Percentiles rank a stretch among this genome's conserved stretches.
These are phyloP conservation scores for Zymoseptoria tritici DNA, from an alignment of 2,329 filamentous ascomycete genomes.

Conservation along the genomic window DNA sequence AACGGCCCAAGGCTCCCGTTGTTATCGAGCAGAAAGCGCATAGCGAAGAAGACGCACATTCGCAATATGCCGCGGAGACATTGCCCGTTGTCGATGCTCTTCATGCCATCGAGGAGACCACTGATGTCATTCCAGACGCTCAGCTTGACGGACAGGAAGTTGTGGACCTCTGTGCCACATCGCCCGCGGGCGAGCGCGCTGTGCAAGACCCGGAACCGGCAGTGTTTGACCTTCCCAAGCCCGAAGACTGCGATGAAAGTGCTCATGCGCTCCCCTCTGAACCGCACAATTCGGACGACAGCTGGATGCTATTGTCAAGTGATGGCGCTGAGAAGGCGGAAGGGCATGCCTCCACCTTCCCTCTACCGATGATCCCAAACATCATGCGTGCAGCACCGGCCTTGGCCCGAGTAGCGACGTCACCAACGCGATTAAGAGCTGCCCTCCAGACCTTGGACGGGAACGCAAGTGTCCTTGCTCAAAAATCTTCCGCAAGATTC, in stretches of 20 bases:
- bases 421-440: conserved; percentile 11
- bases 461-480: conserved; percentile 11
- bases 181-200: neutral
- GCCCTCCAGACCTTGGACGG: conserved; percentile 22
- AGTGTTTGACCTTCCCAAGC: neutral
- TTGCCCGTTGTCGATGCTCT: neutral
- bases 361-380: neutral
- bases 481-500: conserved; percentile 7
- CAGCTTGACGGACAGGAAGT: neutral
- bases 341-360: neutral
- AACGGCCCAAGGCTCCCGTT: neutral
- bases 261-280: neutral
- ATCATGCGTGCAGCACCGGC: neutral
- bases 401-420: conserved; percentile 9
- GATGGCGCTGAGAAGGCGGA: conserved; percentile 6
- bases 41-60: neutral
- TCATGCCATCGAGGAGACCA: neutral
- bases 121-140: neutral
- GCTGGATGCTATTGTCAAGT: conserved; percentile 9
- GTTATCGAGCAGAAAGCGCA: neutral
- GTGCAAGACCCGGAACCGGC: neutral
- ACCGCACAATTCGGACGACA: conserved; percentile 6
- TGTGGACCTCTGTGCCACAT: neutral
- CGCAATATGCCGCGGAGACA: neutral
- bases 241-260: neutral